phyloP scores from a whole-genome alignment of 176 grass and related monocot genomes.

The Zoysia pacifica region DNA sequence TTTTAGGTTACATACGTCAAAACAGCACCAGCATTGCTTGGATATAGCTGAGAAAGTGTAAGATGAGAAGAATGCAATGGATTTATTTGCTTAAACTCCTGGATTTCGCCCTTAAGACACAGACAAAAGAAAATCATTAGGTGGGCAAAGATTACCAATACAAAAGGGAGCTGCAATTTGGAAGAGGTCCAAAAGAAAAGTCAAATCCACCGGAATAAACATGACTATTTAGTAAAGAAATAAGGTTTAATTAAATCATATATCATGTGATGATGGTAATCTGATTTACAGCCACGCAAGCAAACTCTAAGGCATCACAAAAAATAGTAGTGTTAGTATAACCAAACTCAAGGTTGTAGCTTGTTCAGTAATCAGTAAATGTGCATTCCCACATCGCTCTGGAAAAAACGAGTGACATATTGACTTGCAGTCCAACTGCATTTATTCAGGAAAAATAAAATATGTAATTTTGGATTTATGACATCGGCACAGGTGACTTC shows the following conservation, averaged over 20 bases:
- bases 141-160: slow-evolving; percentile 34
- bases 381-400: no score
- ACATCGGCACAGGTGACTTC: no score
- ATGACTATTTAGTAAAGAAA: slow-evolving; percentile 2
- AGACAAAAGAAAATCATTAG: slow-evolving; percentile 36
- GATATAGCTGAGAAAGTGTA: slow-evolving; percentile 80
- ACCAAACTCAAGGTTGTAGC: not conserved
- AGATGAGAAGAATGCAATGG: slow-evolving; percentile 72
- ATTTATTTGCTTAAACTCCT: slow-evolving; percentile 68
- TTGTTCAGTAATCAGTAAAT: not conserved
- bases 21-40: slow-evolving; percentile 56
- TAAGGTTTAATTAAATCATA: no score
- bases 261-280: no score
- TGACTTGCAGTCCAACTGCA: no score
- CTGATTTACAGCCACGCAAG: no score
- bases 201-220: slow-evolving; percentile 21
- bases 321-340: not conserved
- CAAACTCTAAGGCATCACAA: no score
- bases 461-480: no score
- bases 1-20: slow-evolving; percentile 72
- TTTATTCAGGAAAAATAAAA: no score
- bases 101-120: slow-evolving; percentile 42
- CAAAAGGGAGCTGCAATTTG: slow-evolving; percentile 1
- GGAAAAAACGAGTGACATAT: no score
- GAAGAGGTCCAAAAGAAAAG: slow-evolving; percentile 10